These are phyloP conservation scores for Canavalia ensiformis DNA, from an alignment of 306 rosid species.

Conservation along the genomic window DNA sequence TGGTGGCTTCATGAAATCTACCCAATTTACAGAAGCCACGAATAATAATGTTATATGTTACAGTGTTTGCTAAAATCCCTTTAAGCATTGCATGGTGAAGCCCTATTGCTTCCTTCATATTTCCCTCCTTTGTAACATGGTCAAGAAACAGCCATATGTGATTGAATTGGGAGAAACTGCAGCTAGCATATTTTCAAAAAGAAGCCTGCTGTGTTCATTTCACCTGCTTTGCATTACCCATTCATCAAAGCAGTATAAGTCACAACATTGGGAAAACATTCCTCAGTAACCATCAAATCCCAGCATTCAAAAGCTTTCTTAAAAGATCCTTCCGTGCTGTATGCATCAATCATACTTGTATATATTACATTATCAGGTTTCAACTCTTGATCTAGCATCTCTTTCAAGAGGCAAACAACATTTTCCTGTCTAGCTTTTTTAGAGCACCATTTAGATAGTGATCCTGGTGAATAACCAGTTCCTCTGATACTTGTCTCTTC, in stretches of 20 bases:
- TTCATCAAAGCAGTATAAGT: conserved; percentile 85
- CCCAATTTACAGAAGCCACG: conserved; percentile 88
- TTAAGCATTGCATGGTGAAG: conserved; percentile 78
- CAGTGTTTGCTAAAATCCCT: conserved; percentile 72
- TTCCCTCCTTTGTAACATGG: conserved; percentile 73
- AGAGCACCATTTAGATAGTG: conserved; percentile 53
- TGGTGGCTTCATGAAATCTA: conserved; percentile 73
- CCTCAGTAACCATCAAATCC: conserved; percentile 83
- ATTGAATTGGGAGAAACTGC: conserved; percentile 69
- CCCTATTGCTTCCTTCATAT: conserved; percentile 77
- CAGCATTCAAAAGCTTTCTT: conserved; percentile 69
- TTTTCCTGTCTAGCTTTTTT: conserved; percentile 65
- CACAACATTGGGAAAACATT: conserved; percentile 79
- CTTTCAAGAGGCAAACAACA: conserved; percentile 65
- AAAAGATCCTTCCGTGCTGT: conserved; percentile 72
- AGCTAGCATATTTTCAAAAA: conserved; percentile 70
- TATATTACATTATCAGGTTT: conserved; percentile 82
- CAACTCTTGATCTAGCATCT: conserved; percentile 74
- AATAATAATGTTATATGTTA: conserved; percentile 83
- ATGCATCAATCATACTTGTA: conserved; percentile 86
- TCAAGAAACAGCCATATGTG: conserved; percentile 88
- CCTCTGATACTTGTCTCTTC: too few species aligned
- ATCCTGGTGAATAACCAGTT: too few species aligned
- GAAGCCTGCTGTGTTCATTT: conserved; percentile 69
- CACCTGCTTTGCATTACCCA: conserved; percentile 86